phyloP scores from a whole-genome alignment of 192 early-diverging fungal genomes.

The Coemansia sp. region DNA sequence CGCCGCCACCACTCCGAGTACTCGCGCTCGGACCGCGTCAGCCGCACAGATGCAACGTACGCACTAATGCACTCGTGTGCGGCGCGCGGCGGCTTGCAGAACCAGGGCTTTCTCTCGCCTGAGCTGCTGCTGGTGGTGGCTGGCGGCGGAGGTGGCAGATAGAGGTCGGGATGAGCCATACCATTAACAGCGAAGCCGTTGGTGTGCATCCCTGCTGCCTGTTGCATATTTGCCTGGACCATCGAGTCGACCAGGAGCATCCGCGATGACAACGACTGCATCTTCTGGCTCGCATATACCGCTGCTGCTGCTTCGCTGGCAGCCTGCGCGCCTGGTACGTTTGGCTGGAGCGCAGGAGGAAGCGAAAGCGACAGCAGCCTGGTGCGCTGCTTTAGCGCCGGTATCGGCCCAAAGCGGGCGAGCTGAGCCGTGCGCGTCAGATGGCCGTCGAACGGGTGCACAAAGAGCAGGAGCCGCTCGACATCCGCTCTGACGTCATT shows the following conservation, averaged over 20 bases:
- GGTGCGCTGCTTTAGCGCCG: constrained; percentile 8
- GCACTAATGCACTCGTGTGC: constrained; percentile 26
- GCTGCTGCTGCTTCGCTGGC: not conserved
- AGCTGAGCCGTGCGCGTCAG: constrained; percentile 31
- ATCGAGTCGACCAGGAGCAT: constrained; percentile 30
- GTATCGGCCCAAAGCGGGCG: constrained; percentile 35
- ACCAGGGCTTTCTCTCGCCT: not conserved
- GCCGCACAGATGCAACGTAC: constrained; percentile 18
- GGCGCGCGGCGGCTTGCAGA: constrained; percentile 18
- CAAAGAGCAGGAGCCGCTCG: constrained; percentile 30
- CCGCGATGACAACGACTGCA: constrained; percentile 21
- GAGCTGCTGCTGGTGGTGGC: not conserved
- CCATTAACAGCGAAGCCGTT: not conserved
- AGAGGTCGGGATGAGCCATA: constrained; percentile 3
- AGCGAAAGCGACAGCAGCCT: not conserved
- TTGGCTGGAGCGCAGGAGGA: not conserved
- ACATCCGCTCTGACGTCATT: constrained; percentile 10
- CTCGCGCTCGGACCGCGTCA: constrained; percentile 48
- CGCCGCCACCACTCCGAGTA: constrained; percentile 54
- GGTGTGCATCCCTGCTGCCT: not conserved
- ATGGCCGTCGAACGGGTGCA: constrained; percentile 52
- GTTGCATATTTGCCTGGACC: not conserved
- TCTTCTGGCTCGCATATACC: not conserved
- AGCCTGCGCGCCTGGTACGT: not conserved
- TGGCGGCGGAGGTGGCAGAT: constrained; percentile 10